These are phyloP conservation scores for Solanum sejunctum DNA, from an alignment of 257 asterid genomes.

Conservation along the genomic window DNA sequence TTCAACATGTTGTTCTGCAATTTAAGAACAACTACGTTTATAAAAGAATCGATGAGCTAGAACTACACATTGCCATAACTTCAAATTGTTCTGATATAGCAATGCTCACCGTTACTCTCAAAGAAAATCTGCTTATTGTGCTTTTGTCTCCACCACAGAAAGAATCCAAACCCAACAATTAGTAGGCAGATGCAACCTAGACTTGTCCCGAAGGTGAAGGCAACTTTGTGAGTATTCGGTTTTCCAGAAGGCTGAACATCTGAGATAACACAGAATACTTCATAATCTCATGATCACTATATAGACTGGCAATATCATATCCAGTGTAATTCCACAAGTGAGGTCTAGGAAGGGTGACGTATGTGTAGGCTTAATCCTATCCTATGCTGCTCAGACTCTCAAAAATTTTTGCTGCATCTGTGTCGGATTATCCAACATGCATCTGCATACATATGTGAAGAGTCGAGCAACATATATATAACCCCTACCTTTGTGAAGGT, in stretches of 20 bases:
- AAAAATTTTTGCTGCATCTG: too few species aligned
- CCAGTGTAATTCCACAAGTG: background rate
- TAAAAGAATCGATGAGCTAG: background rate
- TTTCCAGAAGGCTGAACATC: slow-evolving; percentile 30
- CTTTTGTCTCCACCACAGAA: slow-evolving; percentile 80
- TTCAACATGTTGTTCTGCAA: slow-evolving; percentile 54
- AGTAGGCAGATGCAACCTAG: slow-evolving; percentile 65
- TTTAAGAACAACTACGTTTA: background rate
- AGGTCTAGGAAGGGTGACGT: background rate
- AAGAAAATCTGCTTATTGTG: slow-evolving; percentile 62
- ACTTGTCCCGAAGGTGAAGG: slow-evolving; percentile 74
- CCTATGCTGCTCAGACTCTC: too few species aligned
- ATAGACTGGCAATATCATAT: background rate
- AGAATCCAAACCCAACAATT: slow-evolving; percentile 61
- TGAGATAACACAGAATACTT: background rate
- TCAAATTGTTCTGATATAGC: background rate
- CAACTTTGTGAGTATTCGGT: slow-evolving; percentile 36
- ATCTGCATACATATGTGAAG: too few species aligned
- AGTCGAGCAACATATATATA: too few species aligned
- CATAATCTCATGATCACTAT: background rate
- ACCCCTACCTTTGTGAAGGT: background rate
- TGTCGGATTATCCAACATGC: too few species aligned
- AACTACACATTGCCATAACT: background rate
- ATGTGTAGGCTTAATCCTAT: background rate
- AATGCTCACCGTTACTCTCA: slow-evolving; percentile 43